Percentiles rank a stretch among this genome's conserved stretches.
Evolutionary conservation across 441 rosid genomes (phyloP).

Genomic region (Euphorbia corollata): DNA sequence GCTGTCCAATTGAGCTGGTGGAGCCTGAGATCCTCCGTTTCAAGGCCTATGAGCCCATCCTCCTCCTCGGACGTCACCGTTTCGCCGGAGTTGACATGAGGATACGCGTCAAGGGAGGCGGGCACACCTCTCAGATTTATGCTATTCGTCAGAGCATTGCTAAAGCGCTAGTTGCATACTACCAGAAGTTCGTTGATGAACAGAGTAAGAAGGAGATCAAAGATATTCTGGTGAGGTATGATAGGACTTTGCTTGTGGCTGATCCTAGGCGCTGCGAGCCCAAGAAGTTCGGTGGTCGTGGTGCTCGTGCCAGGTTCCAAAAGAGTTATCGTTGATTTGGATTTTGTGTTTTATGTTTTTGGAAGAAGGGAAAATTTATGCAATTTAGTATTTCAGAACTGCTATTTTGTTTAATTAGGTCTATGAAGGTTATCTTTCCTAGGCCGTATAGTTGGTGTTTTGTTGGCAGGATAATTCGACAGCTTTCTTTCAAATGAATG

Average conservation of each 20-base stretch:
- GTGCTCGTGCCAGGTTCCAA: constrained; percentile 87
- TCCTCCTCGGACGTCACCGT: constrained; percentile 57
- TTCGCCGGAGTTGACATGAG: constrained; percentile 73
- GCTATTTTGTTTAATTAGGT: background rate
- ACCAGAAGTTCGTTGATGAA: constrained; percentile 71
- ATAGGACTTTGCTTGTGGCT: constrained; percentile 70
- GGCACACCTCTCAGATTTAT: constrained; percentile 34
- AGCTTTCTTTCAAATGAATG: background rate
- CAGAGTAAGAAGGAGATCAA: constrained; percentile 75
- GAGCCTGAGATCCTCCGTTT: constrained; percentile 75
- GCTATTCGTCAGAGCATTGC: constrained; percentile 76
- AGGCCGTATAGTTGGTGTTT: background rate
- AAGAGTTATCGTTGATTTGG: constrained; percentile 65
- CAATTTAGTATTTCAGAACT: background rate
- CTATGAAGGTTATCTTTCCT: background rate
- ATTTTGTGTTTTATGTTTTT: background rate
- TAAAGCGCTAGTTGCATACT: constrained; percentile 60
- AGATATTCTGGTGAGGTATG: constrained; percentile 64
- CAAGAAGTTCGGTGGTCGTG: constrained; percentile 80
- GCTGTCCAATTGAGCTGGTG: constrained; percentile 60
- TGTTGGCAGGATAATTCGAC: constrained; percentile 5
- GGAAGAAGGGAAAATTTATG: background rate
- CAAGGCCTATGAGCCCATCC: constrained; percentile 64
- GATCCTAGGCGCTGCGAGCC: constrained; percentile 83
- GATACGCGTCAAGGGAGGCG: constrained; percentile 48